A percentile compares a stretch with the other conserved stretches of the same genome.
Conservation (phyloP, 116 monocot species). For the Zostera marina region DNA sequence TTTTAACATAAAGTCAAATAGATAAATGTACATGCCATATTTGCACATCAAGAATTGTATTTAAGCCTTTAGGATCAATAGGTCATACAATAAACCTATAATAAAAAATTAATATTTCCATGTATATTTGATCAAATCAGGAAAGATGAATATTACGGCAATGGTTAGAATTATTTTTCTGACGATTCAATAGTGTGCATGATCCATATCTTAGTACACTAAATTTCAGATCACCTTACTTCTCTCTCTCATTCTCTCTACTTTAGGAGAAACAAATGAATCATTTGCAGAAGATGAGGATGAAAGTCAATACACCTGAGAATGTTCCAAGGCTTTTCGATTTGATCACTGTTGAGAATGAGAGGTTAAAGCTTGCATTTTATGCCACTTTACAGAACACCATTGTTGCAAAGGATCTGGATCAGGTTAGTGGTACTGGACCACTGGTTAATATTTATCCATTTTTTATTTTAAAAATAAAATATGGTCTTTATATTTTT, state of each 20-base stretch:
- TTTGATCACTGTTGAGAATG: slow-evolving; percentile 65
- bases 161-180: background rate
- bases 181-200: too few relatives aligned
- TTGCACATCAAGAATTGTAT: too few relatives aligned
- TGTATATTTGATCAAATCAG: background rate
- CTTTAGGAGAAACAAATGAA: slow-evolving; percentile 78
- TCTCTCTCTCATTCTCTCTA: background rate
- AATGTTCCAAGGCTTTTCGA: slow-evolving; percentile 93
- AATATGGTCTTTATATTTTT: background rate
- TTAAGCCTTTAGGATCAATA: too few relatives aligned
- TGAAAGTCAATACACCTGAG: slow-evolving; percentile 65
- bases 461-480: background rate
- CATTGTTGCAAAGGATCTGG: slow-evolving; percentile 79
- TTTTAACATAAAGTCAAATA: too few relatives aligned
- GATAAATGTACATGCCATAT: too few relatives aligned
- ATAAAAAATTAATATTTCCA: background rate
- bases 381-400: slow-evolving; percentile 76
- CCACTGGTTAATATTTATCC: background rate
- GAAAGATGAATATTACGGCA: background rate
- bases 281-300: slow-evolving; percentile 37
- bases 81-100: too few relatives aligned
- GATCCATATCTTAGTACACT: too few relatives aligned
- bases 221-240: background rate
- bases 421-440: slow-evolving; percentile 74
- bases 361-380: slow-evolving; percentile 70